phyloP scores from a whole-genome alignment of 306 rosid species.

The Prunus mongolica region DNA sequence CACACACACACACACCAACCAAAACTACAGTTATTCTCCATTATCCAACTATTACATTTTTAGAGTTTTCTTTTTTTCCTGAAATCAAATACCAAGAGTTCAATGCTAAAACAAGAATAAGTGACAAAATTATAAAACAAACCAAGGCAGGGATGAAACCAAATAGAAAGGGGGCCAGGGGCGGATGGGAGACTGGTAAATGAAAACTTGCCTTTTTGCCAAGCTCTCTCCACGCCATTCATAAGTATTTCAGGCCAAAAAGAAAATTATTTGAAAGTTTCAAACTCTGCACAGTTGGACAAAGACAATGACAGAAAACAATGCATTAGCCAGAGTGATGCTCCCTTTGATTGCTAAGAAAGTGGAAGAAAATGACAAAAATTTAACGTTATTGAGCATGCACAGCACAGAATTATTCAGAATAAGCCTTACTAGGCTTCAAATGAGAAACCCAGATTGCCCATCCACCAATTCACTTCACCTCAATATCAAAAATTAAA shows the following conservation, averaged over 20 bases:
- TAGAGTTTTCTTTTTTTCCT: not conserved
- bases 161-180: not conserved
- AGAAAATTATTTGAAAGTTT: not conserved
- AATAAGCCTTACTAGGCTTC: not conserved
- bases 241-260: slow-evolving; percentile 29
- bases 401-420: not conserved
- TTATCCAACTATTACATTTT: not conserved
- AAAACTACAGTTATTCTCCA: not conserved
- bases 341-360: not conserved
- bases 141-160: not conserved
- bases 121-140: not conserved
- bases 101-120: not conserved
- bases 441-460: not conserved
- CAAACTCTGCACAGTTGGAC: slow-evolving; percentile 31
- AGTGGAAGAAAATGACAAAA: not conserved
- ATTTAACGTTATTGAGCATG: not conserved
- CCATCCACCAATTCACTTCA: not conserved
- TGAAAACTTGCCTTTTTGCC: slow-evolving; percentile 46
- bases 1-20: not conserved
- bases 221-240: slow-evolving; percentile 89
- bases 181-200: not conserved
- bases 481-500: not conserved
- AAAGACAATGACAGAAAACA: not conserved
- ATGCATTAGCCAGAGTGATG: not conserved
- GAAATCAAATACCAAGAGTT: not conserved